Conservation (phyloP, 2,329 filamentous ascomycete genomes). For the Setomelanomma holmii region DNA sequence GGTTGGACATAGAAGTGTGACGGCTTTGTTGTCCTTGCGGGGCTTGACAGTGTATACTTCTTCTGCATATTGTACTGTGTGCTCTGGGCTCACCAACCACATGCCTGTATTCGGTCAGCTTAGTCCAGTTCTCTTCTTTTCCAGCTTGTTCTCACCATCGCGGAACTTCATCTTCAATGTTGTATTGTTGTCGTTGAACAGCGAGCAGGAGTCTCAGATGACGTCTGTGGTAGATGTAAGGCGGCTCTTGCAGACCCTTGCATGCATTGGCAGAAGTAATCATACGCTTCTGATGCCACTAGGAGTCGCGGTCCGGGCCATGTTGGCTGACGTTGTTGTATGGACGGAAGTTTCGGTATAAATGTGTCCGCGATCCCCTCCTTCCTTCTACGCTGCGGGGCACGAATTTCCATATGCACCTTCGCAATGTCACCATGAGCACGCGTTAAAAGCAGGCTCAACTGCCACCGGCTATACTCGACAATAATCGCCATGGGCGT, state of each 20-base stretch:
- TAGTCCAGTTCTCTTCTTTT: not conserved
- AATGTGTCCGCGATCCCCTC: slow-evolving; percentile 18
- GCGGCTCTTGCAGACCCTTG: not conserved
- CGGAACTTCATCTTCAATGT: slow-evolving; percentile 64
- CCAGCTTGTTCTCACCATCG: slow-evolving; percentile 54
- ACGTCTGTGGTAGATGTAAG: not conserved
- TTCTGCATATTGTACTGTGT: slow-evolving; percentile 69
- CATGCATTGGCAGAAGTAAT: not conserved
- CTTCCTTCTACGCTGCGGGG: slow-evolving; percentile 9
- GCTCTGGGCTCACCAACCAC: slow-evolving; percentile 68
- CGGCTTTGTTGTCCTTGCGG: slow-evolving; percentile 54
- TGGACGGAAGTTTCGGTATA: slow-evolving; percentile 33
- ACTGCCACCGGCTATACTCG: not conserved
- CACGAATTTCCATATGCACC: slow-evolving; percentile 4
- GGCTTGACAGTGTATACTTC: slow-evolving; percentile 64
- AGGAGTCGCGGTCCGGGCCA: slow-evolving; percentile 29
- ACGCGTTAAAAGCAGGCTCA: not conserved
- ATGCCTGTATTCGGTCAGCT: slow-evolving; percentile 53
- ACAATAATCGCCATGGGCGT: not conserved
- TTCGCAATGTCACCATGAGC: not conserved
- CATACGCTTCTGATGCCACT: slow-evolving; percentile 5
- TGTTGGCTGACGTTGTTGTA: slow-evolving; percentile 11
- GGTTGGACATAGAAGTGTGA: slow-evolving; percentile 66
- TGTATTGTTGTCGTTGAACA: not conserved
- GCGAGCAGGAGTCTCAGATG: not conserved